phyloP scores from a whole-genome alignment of 1,284 basidiomycete species.

The Ustilago cynodontis region DNA sequence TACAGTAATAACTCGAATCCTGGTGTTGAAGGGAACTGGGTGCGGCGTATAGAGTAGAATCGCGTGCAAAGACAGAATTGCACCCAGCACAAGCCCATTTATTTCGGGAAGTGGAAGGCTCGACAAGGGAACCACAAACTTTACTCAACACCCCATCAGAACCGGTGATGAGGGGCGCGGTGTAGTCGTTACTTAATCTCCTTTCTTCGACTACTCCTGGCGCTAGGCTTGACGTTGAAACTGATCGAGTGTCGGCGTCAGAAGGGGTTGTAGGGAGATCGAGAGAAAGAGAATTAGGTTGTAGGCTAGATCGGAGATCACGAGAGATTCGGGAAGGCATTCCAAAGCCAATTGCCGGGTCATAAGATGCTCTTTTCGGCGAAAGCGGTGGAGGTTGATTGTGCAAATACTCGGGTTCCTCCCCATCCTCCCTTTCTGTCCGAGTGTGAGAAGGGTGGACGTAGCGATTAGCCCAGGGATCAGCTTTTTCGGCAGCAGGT shows the following conservation, averaged over 20 bases:
- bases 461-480: constrained; percentile 43
- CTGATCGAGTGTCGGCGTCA: background rate
- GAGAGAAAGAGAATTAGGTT: background rate
- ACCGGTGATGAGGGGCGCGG: constrained; percentile 44
- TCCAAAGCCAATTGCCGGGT: constrained; percentile 34
- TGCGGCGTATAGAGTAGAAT: constrained; percentile 60
- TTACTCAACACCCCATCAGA: constrained; percentile 58
- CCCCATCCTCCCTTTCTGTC: background rate
- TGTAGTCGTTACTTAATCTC: constrained; percentile 42
- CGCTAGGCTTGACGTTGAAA: background rate
- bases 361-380: constrained; percentile 30
- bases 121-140: constrained; percentile 58
- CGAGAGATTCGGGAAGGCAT: constrained; percentile 57
- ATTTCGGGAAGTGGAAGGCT: constrained; percentile 45
- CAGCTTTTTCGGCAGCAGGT: constrained; percentile 18
- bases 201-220: background rate
- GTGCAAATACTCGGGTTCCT: constrained; percentile 29
- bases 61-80: constrained; percentile 49
- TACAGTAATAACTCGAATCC: constrained; percentile 48
- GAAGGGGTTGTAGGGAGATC: background rate
- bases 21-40: constrained; percentile 22
- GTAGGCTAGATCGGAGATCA: constrained; percentile 32
- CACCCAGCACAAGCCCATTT: constrained; percentile 59
- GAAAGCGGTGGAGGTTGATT: constrained; percentile 28
- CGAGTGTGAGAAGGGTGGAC: constrained; percentile 4